Conservation (phyloP, 306 rosid species). For the Acacia crassicarpa region DNA sequence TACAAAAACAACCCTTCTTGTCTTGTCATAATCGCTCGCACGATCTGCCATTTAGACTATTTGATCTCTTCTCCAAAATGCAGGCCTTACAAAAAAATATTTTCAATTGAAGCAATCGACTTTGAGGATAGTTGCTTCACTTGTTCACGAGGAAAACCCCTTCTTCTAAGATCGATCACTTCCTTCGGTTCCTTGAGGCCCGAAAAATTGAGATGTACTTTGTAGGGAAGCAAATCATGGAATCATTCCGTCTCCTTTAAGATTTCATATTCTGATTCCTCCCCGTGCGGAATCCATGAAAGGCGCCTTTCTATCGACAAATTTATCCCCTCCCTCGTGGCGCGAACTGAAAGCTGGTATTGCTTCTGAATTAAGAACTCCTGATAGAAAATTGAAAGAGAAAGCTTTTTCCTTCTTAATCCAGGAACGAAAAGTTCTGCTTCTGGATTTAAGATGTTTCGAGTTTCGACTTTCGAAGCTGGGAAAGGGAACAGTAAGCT, state of each 20-base stretch:
- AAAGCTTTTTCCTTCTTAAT: neutral
- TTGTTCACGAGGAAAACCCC: neutral
- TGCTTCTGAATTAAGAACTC: neutral
- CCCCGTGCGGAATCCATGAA: neutral
- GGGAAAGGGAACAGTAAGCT: neutral
- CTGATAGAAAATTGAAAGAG: neutral
- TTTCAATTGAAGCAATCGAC: neutral
- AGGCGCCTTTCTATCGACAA: neutral
- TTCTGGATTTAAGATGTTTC: neutral
- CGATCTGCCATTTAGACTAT: slow-evolving; percentile 41
- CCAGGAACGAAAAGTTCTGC: neutral
- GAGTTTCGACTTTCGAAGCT: neutral
- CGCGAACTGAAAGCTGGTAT: too few species aligned
- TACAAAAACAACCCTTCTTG: slow-evolving; percentile 57
- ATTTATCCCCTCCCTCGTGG: too few species aligned
- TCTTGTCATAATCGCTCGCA: slow-evolving; percentile 19
- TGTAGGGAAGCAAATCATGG: neutral
- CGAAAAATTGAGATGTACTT: neutral
- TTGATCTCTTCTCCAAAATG: neutral
- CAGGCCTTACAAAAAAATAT: neutral
- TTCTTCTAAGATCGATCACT: neutral
- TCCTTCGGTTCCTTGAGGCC: neutral
- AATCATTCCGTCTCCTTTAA: neutral
- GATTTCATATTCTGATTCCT: neutral
- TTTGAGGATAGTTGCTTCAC: neutral